Evolutionary conservation across 1,284 basidiomycete species (phyloP), one percentile per base, ranked within the genome.

Genomic region (Ceratobasidium sp.): DNA sequence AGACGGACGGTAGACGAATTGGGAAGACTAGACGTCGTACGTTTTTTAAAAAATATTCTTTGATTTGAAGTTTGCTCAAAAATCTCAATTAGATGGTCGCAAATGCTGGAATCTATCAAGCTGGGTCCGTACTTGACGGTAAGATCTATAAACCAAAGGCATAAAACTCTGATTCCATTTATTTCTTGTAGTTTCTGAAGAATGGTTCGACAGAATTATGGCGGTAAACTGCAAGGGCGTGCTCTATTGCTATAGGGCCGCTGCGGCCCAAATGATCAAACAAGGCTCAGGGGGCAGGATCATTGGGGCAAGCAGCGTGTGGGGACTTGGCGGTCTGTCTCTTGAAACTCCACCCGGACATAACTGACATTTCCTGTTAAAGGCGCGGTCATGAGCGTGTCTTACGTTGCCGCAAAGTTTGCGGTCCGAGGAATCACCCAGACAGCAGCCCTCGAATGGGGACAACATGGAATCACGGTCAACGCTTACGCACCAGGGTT

Each of bases 171-270:
- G 9, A 15, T 2, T 27, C 22, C 8, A 33, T 3, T 36, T 41
- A 3, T 19, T 19, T 27, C 24, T 33, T 15, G n/a, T 27, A 71
- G 66, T 59, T 4, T 29, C 66, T 22, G 54, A 59, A 4, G 66
- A 71, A 29, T 9, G 19, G n/a, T 71, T 71, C 47, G 66, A 71
- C 27, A 29, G 77, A 31, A 74, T 82, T 0, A 53, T 82, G 19
- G 75, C 78, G 3, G 80, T 84, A 47, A 84, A 84, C 53, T 79
- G 81, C 44, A 79, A 79, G 47, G 83, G 84, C 33, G 79, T 81
- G 0, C 80, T 84, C 64, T 77, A 83, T 27, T 84, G 82, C 73
- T 84, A 84, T 63, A 83, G 84, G 75, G 80, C 82, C n/a, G 83
- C 83, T 3, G 84, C 82, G 15, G 56, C 62, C 4, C 81, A 82